A percentile compares a stretch with the other conserved stretches of the same genome.
These are phyloP conservation scores for Borealophlyctis nickersoniae DNA, from an alignment of 192 early-diverging fungal genomes.

Conservation along the genomic window DNA sequence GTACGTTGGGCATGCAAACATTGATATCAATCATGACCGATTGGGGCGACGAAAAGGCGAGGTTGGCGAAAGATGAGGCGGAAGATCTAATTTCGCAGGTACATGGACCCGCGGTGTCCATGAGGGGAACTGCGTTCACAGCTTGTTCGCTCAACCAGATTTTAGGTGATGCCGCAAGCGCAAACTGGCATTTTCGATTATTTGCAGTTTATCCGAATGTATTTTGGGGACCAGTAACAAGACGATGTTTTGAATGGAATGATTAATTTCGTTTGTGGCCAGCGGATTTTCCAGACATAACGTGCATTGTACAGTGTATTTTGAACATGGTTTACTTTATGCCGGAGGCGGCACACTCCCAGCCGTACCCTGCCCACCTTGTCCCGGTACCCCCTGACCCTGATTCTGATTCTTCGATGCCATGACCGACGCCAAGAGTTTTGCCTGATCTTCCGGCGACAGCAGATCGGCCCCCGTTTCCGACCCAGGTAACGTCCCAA, in stretches of 20 bases:
- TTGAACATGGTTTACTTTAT: too few relatives aligned
- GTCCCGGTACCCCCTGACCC: too few relatives aligned
- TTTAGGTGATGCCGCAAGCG: constrained; percentile 46
- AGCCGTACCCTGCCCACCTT: too few relatives aligned
- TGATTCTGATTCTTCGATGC: too few relatives aligned
- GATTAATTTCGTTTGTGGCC: too few relatives aligned
- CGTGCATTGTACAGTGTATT: too few relatives aligned
- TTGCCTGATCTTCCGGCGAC: too few relatives aligned
- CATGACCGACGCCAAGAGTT: too few relatives aligned
- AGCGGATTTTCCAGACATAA: too few relatives aligned
- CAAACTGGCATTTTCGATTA: constrained; percentile 49
- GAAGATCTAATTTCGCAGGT: constrained; percentile 48
- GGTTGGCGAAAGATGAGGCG: constrained; percentile 40
- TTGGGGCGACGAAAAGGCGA: constrained; percentile 41
- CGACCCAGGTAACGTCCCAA: too few relatives aligned
- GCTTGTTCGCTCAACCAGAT: neutral
- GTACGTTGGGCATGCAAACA: constrained; percentile 29
- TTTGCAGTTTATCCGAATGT: constrained; percentile 48
- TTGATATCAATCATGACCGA: constrained; percentile 41
- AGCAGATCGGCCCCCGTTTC: too few relatives aligned
- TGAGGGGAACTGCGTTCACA: neutral
- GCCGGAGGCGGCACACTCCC: too few relatives aligned
- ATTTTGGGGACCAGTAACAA: constrained; percentile 36
- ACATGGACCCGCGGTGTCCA: neutral
- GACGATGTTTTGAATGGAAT: neutral